Base-by-base conservation (phyloP, 106 monocot species). In the Apostasia ramifera region DNA sequence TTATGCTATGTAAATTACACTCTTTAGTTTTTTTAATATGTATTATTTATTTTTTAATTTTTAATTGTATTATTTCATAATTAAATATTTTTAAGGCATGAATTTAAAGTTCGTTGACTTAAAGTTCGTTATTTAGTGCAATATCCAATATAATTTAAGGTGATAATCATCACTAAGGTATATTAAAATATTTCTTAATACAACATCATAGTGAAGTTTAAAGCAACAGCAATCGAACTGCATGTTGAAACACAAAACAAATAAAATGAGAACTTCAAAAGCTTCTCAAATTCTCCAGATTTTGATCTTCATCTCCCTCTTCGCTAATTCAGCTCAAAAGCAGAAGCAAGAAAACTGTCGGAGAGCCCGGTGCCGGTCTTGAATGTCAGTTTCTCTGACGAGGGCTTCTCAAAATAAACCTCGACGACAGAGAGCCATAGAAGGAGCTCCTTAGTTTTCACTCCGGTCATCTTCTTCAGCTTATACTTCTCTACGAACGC, bases 381-480 rank as follows among this genome's bases (percentile, higher is more conserved):
- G 40, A 74, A 74, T 10, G 74, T 74, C 10, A 74, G 66, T 40
- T 66, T 66, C 40, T 74, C 58, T 0, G 66, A 66, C 0, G 57
- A 10, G 5, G 66, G 66, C 0, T 54, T 66, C 49, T 66, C 66
- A n/a, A 74, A 66, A 14, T 66, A 74, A 13, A 74, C 65, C 55
- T 74, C 74, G 2, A 66, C 47, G 10, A 74, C 66, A 39, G 74
- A 74, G 66, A 74, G 74, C 74, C 66, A 67, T 10, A 74, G 6
- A 0, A 74, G 2, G 6, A 74, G 47, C 66, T 74, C 74, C 50
- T 66, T 74, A 0, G 66, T 74, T 66, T 74, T 74, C 0, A 74
- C 66, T 7, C 73, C 66, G 0, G 66, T 74, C 66, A 74, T 39
- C 73, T 74, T 74, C 54, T 74, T 74, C 47, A 74, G 13, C 49